phyloP scores from a whole-genome alignment of 306 rosid species.

The Senna tora region DNA sequence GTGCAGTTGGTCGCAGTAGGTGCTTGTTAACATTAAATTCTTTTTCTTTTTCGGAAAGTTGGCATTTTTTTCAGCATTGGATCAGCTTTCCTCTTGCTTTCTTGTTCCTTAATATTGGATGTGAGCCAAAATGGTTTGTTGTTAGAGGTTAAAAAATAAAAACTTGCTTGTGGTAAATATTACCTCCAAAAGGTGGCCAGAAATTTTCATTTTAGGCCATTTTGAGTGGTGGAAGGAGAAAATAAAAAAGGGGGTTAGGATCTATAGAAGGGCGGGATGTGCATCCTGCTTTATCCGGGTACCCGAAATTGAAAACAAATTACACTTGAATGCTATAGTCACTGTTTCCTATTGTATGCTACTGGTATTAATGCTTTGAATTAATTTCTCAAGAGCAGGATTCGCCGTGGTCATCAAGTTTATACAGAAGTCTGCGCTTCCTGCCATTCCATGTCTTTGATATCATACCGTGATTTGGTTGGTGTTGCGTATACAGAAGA shows the following conservation, averaged over 20 bases:
- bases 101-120: slow-evolving; percentile 15
- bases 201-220: background rate
- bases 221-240: too few species aligned
- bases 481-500: slow-evolving; percentile 98
- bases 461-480: slow-evolving; percentile 98
- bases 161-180: slow-evolving; percentile 15
- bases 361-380: slow-evolving; percentile 12
- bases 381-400: slow-evolving; percentile 64
- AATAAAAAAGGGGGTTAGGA: too few species aligned
- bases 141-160: slow-evolving; percentile 3
- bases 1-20: background rate
- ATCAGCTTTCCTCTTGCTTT: background rate
- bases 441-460: slow-evolving; percentile 94
- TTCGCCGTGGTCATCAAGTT: slow-evolving; percentile 99
- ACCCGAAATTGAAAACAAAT: background rate
- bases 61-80: background rate
- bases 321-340: slow-evolving; percentile 15
- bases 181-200: background rate
- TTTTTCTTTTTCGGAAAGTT: background rate
- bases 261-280: background rate
- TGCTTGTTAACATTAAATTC: background rate
- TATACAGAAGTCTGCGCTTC: slow-evolving; percentile 94
- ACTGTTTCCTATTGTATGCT: background rate
- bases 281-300: background rate
- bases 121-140: background rate